Percentiles rank a stretch among this genome's conserved stretches.
Conservation (phyloP, 2,329 filamentous ascomycete genomes). For the Diaporthe vaccinii region DNA sequence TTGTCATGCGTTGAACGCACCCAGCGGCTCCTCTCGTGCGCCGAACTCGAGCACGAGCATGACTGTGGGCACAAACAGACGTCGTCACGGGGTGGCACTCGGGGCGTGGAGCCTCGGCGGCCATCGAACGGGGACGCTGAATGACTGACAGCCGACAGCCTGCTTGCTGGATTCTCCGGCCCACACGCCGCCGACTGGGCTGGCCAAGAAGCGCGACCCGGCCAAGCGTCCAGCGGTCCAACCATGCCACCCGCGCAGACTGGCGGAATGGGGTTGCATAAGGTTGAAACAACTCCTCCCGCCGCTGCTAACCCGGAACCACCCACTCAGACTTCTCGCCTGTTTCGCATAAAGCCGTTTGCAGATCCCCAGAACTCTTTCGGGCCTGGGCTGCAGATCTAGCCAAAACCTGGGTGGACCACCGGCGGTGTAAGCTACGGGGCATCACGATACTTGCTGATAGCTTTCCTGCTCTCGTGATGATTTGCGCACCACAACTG, state of each 20-base stretch:
- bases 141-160: neutral
- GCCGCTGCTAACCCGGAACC: constrained; percentile 24
- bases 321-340: constrained; percentile 35
- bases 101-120: constrained; percentile 15
- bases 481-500: neutral
- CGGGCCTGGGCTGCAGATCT: constrained; percentile 26
- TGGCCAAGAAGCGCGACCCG: constrained; percentile 17
- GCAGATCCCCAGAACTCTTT: constrained; percentile 34
- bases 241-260: constrained; percentile 10
- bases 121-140: neutral
- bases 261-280: constrained; percentile 30
- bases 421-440: constrained; percentile 13
- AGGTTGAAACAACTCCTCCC: constrained; percentile 38
- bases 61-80: neutral
- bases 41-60: constrained; percentile 12
- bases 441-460: neutral
- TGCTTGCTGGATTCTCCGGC: constrained; percentile 2
- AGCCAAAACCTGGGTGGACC: neutral
- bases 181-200: constrained; percentile 9
- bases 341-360: constrained; percentile 39
- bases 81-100: constrained; percentile 1
- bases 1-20: constrained; percentile 25
- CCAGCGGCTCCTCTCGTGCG: neutral
- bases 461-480: constrained; percentile 13
- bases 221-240: constrained; percentile 12